phyloP scores from a whole-genome alignment of 2,329 filamentous ascomycete species.

The Hypoxylon sp. region DNA sequence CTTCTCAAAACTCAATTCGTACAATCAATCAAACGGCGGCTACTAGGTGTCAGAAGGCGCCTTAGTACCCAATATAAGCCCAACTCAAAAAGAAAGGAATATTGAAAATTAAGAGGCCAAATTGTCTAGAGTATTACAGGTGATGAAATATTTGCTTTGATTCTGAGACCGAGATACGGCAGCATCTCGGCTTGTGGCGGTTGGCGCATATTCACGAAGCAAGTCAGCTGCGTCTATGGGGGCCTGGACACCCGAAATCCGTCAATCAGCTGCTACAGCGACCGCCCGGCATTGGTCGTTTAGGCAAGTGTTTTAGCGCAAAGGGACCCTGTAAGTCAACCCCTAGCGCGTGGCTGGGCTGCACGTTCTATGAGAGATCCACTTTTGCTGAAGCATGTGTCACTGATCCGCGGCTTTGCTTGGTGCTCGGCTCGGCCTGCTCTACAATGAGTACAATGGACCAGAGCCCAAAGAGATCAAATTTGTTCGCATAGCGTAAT shows the following conservation, averaged over 20 bases:
- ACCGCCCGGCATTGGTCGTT: slow-evolving; percentile 24
- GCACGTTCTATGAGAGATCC: slow-evolving; percentile 27
- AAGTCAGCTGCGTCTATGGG: slow-evolving; percentile 34
- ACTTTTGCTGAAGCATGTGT: slow-evolving; percentile 40
- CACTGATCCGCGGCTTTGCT: slow-evolving; percentile 38
- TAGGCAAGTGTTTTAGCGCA: slow-evolving; percentile 32
- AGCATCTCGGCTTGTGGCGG: slow-evolving; percentile 35
- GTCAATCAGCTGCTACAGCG: slow-evolving; percentile 30
- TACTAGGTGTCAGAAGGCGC: too few species aligned
- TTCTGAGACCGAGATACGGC: background rate
- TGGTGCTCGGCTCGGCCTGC: slow-evolving; percentile 20
- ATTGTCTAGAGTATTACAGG: background rate
- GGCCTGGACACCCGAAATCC: slow-evolving; percentile 21
- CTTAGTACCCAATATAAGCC: background rate
- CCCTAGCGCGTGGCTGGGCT: slow-evolving; percentile 31
- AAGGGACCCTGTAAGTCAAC: slow-evolving; percentile 18
- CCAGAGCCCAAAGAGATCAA: slow-evolving; percentile 12
- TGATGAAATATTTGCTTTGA: background rate
- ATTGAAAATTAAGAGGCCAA: background rate
- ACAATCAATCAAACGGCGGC: too few species aligned
- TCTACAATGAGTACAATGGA: slow-evolving; percentile 10
- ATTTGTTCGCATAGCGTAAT: slow-evolving; percentile 30
- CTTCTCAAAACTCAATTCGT: too few species aligned
- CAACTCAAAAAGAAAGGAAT: background rate
- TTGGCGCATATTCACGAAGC: slow-evolving; percentile 23